Evolutionary conservation across 2,329 filamentous ascomycete genomes (phyloP).

Genomic region (Cladosporium sp.): DNA sequence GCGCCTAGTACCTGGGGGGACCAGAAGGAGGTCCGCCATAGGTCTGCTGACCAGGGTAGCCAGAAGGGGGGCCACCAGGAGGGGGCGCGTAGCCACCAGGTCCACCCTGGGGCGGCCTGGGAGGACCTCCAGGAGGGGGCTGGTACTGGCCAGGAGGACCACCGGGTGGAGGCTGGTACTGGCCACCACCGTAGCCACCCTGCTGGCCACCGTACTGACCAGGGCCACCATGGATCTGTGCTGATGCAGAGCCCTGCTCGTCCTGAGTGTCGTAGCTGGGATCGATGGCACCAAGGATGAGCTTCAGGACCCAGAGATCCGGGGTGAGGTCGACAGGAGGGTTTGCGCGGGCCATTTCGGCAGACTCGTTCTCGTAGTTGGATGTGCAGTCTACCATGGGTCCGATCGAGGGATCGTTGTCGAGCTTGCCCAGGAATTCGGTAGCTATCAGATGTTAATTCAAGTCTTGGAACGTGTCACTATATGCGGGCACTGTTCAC

Average conservation of each 20-base stretch:
- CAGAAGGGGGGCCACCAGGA: background rate
- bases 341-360: slow-evolving; percentile 59
- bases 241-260: slow-evolving; percentile 45
- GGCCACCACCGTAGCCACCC: slow-evolving; percentile 25
- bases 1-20: slow-evolving; percentile 10
- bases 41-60: slow-evolving; percentile 10
- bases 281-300: slow-evolving; percentile 65
- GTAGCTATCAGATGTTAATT: slow-evolving; percentile 35
- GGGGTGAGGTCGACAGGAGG: slow-evolving; percentile 61
- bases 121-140: slow-evolving; percentile 1
- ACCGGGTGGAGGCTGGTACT: slow-evolving; percentile 21
- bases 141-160: background rate
- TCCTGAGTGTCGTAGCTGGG: slow-evolving; percentile 62
- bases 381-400: slow-evolving; percentile 42
- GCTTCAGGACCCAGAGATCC: slow-evolving; percentile 63
- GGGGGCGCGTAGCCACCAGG: background rate
- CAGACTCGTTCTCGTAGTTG: slow-evolving; percentile 64
- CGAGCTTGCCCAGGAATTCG: slow-evolving; percentile 61
- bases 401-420: slow-evolving; percentile 59
- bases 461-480: background rate
- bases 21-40: slow-evolving; percentile 3
- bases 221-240: slow-evolving; percentile 25
- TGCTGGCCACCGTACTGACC: slow-evolving; percentile 30
- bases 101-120: background rate
- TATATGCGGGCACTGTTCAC: background rate